Conservation (phyloP, 495 filamentous ascomycete genomes). For the Elasticomyces elasticus region DNA sequence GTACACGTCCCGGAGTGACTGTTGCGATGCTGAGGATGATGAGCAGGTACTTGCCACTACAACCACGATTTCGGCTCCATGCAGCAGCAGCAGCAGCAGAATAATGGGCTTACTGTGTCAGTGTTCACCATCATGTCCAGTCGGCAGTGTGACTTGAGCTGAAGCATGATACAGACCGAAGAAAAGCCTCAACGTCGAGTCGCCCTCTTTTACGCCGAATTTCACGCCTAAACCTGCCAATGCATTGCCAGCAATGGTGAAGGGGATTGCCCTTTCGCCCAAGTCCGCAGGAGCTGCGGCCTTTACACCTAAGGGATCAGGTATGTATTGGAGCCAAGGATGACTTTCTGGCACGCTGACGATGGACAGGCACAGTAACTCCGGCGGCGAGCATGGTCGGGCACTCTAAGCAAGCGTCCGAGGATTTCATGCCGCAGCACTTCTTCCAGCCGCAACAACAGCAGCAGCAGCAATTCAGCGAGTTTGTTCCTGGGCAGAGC, state of each 20-base stretch:
- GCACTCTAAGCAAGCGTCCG: conserved; percentile 17
- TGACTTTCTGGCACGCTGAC: background rate
- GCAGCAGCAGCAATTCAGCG: conserved; percentile 18
- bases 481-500: conserved; percentile 22
- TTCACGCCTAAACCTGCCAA: conserved; percentile 42
- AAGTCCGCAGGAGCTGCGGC: conserved; percentile 82
- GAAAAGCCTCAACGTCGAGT: conserved; percentile 88
- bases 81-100: no score
- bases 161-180: conserved; percentile 44
- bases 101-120: conserved; percentile 13
- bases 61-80: conserved; percentile 20
- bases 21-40: background rate
- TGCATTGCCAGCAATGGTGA: conserved; percentile 43
- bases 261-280: conserved; percentile 64
- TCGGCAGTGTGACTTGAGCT: background rate
- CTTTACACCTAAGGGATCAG: conserved; percentile 62
- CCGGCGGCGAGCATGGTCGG: conserved; percentile 6
- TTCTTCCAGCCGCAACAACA: conserved; percentile 19
- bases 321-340: conserved; percentile 3
- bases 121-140: background rate
- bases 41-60: conserved; percentile 20
- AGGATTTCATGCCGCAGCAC: conserved; percentile 18
- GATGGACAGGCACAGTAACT: conserved; percentile 12
- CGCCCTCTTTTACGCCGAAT: conserved; percentile 79
- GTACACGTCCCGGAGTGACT: background rate